Conservation (phyloP, 495 filamentous ascomycete genomes). For the Xylaria intraflava region DNA sequence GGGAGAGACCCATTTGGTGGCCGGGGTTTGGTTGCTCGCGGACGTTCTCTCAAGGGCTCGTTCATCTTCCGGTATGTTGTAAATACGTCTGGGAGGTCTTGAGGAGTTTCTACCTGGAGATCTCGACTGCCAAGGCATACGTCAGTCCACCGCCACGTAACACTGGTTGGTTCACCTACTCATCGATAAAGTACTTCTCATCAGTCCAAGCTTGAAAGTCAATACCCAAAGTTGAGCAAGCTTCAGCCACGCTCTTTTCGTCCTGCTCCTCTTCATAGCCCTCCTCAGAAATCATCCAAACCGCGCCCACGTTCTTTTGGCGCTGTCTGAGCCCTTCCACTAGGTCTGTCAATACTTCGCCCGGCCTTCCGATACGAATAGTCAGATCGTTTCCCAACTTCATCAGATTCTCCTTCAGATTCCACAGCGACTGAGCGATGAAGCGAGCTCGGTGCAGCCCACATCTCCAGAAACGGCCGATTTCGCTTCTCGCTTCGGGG, state of each 20-base stretch:
- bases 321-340: slow-evolving; percentile 40
- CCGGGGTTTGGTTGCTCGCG: slow-evolving; percentile 42
- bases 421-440: slow-evolving; percentile 60
- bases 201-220: slow-evolving; percentile 57
- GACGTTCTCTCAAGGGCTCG: slow-evolving; percentile 56
- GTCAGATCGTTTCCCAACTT: slow-evolving; percentile 51
- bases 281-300: slow-evolving; percentile 65
- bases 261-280: slow-evolving; percentile 58
- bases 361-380: slow-evolving; percentile 54
- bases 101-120: slow-evolving; percentile 37
- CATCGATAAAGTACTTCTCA: slow-evolving; percentile 68
- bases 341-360: slow-evolving; percentile 47
- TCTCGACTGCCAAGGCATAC: slow-evolving; percentile 43
- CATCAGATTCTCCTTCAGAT: slow-evolving; percentile 52
- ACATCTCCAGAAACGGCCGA: slow-evolving; percentile 59
- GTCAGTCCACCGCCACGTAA: not conserved
- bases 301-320: slow-evolving; percentile 43
- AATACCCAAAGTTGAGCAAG: slow-evolving; percentile 41
- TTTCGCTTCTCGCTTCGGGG: slow-evolving; percentile 48
- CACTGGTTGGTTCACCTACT: slow-evolving; percentile 43
- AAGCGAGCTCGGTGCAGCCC: slow-evolving; percentile 64
- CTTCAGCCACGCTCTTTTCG: slow-evolving; percentile 43
- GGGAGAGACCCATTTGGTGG: slow-evolving; percentile 42
- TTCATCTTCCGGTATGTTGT: slow-evolving; percentile 60
- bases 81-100: slow-evolving; percentile 60